Base-by-base conservation (phyloP, 2,329 filamentous ascomycete species). In the Botrytis fragariae region DNA sequence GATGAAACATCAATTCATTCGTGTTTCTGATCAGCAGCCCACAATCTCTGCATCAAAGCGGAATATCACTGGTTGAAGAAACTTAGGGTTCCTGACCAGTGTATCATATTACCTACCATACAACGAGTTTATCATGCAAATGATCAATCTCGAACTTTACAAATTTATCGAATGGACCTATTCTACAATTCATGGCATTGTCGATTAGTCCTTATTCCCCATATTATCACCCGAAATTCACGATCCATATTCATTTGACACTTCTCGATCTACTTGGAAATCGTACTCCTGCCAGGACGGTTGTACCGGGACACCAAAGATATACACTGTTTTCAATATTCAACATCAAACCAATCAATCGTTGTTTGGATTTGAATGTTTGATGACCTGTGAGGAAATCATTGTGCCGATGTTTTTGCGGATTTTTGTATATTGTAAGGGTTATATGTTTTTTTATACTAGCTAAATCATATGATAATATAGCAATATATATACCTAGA, bases 1-100 rank as follows among this genome's bases (percentile, higher is more conserved):
- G 35, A 48, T 72, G 70, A 72, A 72, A 72, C 61, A 57, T 32
- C 48, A 61, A 70, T 29, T 61, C 29, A 60, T 70, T 45, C 42
- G 14, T 12, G 14, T 60, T 72, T 71, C 44, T 32, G 29, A 22
- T 25, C n/a, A 32, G 18, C 22, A 57, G 22, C 39, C 48, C 45
- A 72, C 48, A 39, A 32, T 29, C 62, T 57, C 9, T 67, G 29
- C n/a, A 25, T 44, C 48, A n/a, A 67, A 72, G 45, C 22, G 61
- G 18, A 54, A 64, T 59, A 51, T 72, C 48, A 65, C 61, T 67
- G 48, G 70, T 18, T 44, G 70, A 54, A 54, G 45, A 32, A 37
- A 59, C 20, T 57, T 37, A 39, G 22, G 70, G 37, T 59, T 59
- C 48, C 60, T 67, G 44, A 67, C 70, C 61, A 72, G 70, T 67